A percentile compares a stretch with the other conserved stretches of the same genome.
phyloP scores from a whole-genome alignment of 2,329 filamentous ascomycete species.

The Pestalotiopsis sp. region DNA sequence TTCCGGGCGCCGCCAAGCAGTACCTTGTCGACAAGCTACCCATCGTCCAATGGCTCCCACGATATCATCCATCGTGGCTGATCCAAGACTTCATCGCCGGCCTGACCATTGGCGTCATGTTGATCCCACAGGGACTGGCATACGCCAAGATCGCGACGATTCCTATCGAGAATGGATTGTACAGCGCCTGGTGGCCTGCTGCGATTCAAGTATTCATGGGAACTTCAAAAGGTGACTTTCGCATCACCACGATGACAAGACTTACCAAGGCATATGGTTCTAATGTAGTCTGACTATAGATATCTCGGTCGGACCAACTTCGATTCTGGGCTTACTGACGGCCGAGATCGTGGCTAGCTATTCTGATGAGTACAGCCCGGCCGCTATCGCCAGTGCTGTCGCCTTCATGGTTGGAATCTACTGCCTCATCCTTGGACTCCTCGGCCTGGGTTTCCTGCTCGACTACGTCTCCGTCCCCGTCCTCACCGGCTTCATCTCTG shows the following conservation, averaged over 20 bases:
- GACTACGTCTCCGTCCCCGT: conserved; percentile 69
- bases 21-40: conserved; percentile 65
- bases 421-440: conserved; percentile 59
- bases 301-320: conserved; percentile 66
- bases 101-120: conserved; percentile 60
- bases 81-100: conserved; percentile 65
- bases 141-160: conserved; percentile 66
- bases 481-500: conserved; percentile 67
- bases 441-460: conserved; percentile 67
- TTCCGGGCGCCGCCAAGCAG: conserved; percentile 56
- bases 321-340: conserved; percentile 65
- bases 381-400: conserved; percentile 62
- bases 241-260: background rate
- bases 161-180: conserved; percentile 62
- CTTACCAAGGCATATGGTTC: conserved; percentile 9
- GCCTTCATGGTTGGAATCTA: conserved; percentile 67
- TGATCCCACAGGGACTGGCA: conserved; percentile 64
- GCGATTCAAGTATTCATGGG: conserved; percentile 63
- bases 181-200: conserved; percentile 62
- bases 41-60: conserved; percentile 64
- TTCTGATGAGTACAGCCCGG: conserved; percentile 52
- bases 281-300: conserved; percentile 38
- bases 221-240: conserved; percentile 57
- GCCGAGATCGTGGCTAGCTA: conserved; percentile 61
- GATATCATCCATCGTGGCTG: conserved; percentile 64